Percentiles rank a stretch among this genome's conserved stretches.
Conservation (phyloP, 2,329 filamentous ascomycete species). For the Epichloe elymi region DNA sequence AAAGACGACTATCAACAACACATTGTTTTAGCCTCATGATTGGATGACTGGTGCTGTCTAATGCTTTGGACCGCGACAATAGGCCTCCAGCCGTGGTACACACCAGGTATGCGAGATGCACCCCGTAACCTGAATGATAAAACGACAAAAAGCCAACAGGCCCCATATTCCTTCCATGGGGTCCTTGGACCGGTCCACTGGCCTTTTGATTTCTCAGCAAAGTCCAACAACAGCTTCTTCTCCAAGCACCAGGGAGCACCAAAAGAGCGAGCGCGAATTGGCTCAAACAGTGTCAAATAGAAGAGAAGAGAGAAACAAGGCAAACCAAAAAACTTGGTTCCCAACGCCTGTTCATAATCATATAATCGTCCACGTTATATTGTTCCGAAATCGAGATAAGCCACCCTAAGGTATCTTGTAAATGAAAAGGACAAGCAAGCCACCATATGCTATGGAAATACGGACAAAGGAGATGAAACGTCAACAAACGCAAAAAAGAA, state of each 20-base stretch:
- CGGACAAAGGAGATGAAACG: neutral
- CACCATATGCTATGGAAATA: neutral
- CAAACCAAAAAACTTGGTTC: slow-evolving; percentile 7
- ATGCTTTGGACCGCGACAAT: neutral
- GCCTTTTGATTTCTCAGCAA: neutral
- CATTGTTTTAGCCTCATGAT: neutral
- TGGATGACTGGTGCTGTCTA: slow-evolving; percentile 1
- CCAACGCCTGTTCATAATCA: slow-evolving; percentile 16
- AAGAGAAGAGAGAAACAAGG: slow-evolving; percentile 1
- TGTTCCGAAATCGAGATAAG: slow-evolving; percentile 10
- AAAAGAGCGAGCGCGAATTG: neutral
- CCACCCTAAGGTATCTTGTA: slow-evolving; percentile 19
- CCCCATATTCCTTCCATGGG: slow-evolving; percentile 1
- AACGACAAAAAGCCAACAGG: slow-evolving; percentile 1
- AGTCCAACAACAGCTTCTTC: neutral
- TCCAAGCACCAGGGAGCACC: neutral
- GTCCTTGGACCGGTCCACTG: neutral
- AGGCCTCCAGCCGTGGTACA: neutral
- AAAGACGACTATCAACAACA: neutral
- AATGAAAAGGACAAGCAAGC: slow-evolving; percentile 5
- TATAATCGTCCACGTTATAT: slow-evolving; percentile 10
- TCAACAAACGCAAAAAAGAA: neutral
- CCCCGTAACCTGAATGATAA: slow-evolving; percentile 3
- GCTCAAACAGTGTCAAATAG: neutral
- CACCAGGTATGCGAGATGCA: slow-evolving; percentile 3